These are phyloP conservation scores for Pichia sp. DNA, from an alignment of 1,139 yeast species.

Conservation along the genomic window DNA sequence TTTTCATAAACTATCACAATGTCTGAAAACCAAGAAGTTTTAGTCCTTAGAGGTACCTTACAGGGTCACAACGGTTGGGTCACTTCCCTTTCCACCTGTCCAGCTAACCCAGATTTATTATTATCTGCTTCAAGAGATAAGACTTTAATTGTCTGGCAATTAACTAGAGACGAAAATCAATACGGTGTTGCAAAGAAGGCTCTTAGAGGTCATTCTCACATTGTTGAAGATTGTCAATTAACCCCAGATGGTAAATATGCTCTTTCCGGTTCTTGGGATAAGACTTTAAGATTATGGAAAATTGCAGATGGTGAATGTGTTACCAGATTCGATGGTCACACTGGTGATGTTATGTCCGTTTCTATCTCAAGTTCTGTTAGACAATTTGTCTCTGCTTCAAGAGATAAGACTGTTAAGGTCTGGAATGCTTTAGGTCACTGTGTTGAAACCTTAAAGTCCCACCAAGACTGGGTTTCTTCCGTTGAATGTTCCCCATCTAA, in stretches of 20 bases:
- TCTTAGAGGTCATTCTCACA: conserved; percentile 98
- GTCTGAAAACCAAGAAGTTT: conserved; percentile 59
- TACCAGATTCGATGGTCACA: conserved; percentile 97
- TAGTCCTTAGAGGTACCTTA: conserved; percentile 98
- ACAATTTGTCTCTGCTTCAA: conserved; percentile 97
- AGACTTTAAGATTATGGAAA: conserved; percentile 98
- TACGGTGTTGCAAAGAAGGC: conserved; percentile 99
- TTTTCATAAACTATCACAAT: conserved; percentile 11
- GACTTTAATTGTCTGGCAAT: conserved; percentile 97
- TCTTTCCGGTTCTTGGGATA: conserved; percentile 99
- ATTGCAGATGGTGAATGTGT: conserved; percentile 90
- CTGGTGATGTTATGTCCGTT: conserved; percentile 93
- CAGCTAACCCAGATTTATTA: conserved; percentile 96
- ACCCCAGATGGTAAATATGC: conserved; percentile 99
- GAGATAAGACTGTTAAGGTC: conserved; percentile 98
- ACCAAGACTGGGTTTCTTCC: conserved; percentile 98
- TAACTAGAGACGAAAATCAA: conserved; percentile 94
- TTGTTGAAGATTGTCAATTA: conserved; percentile 95
- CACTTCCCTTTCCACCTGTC: conserved; percentile 96
- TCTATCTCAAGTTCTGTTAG: conserved; percentile 96
- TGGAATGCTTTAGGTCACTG: conserved; percentile 99
- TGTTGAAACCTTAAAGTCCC: conserved; percentile 90
- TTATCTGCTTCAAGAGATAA: conserved; percentile 99
- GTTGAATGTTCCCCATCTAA: conserved; percentile 88
- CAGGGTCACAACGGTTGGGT: conserved; percentile 94